These are phyloP conservation scores for Pseudohalonectria lignicola DNA, from an alignment of 2,329 filamentous ascomycete genomes.

Conservation along the genomic window DNA sequence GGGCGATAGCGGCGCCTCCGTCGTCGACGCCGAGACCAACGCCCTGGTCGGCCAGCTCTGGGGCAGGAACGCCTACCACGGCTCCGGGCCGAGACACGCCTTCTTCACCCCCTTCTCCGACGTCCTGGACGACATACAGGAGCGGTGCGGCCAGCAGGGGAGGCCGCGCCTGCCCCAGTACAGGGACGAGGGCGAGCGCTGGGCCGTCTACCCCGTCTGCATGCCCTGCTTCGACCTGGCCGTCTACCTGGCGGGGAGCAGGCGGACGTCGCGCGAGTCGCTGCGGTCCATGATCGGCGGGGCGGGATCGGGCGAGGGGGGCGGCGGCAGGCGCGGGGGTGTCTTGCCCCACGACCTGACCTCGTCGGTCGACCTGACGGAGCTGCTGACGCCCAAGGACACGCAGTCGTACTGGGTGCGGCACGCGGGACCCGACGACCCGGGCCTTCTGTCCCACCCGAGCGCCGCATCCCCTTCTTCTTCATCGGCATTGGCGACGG, in stretches of 20 bases:
- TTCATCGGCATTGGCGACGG: background rate
- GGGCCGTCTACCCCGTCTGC: constrained; percentile 27
- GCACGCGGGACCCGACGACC: constrained; percentile 22
- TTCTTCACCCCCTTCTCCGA: constrained; percentile 33
- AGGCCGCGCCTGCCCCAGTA: constrained; percentile 28
- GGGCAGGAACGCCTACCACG: constrained; percentile 31
- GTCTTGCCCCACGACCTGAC: background rate
- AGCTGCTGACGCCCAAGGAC: constrained; percentile 29
- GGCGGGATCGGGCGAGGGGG: constrained; percentile 2
- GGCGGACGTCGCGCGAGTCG: constrained; percentile 17
- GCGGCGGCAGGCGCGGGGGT: background rate
- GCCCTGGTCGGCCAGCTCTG: constrained; percentile 29
- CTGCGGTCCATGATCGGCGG: constrained; percentile 29
- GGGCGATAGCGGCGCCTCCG: constrained; percentile 31
- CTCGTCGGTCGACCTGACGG: constrained; percentile 27
- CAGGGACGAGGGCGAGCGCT: constrained; percentile 27
- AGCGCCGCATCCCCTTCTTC: no score
- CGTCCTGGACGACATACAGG: constrained; percentile 33
- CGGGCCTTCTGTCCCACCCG: no score
- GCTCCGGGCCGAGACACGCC: constrained; percentile 25
- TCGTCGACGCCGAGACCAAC: constrained; percentile 28
- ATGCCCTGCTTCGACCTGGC: constrained; percentile 27
- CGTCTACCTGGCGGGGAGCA: constrained; percentile 20
- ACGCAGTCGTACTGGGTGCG: constrained; percentile 15
- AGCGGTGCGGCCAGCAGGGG: constrained; percentile 26